These are phyloP conservation scores for Cordyceps farinosa DNA, from an alignment of 2,329 filamentous ascomycete genomes.

Conservation along the genomic window DNA sequence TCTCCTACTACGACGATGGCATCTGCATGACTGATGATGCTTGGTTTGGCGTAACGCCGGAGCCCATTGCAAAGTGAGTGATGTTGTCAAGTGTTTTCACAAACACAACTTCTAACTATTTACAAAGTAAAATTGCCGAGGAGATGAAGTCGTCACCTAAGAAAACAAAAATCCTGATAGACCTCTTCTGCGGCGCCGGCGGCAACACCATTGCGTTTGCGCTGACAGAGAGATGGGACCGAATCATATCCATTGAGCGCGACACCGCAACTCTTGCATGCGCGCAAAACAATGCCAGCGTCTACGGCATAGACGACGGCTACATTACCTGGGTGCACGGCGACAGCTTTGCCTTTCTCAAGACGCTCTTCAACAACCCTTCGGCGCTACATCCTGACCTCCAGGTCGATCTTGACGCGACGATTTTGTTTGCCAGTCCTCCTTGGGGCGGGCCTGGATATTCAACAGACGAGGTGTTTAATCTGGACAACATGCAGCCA, in stretches of 20 bases:
- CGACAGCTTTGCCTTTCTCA: constrained; percentile 76
- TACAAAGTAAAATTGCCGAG: constrained; percentile 64
- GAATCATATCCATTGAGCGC: constrained; percentile 84
- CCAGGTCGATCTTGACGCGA: constrained; percentile 38
- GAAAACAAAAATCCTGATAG: constrained; percentile 66
- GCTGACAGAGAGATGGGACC: constrained; percentile 70
- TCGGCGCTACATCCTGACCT: constrained; percentile 37
- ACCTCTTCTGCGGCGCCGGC: constrained; percentile 87
- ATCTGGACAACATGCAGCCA: constrained; percentile 81
- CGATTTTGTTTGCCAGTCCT: constrained; percentile 55
- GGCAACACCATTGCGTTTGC: constrained; percentile 97
- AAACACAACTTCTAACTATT: constrained; percentile 22
- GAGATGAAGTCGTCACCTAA: constrained; percentile 61
- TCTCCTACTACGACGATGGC: constrained; percentile 80
- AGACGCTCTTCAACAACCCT: constrained; percentile 37
- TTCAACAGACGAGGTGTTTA: constrained; percentile 65
- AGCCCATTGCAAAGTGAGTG: constrained; percentile 77
- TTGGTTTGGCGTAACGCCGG: constrained; percentile 96
- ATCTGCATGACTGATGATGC: constrained; percentile 88
- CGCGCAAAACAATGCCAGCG: constrained; percentile 83
- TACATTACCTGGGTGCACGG: constrained; percentile 81
- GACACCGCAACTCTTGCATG: constrained; percentile 78
- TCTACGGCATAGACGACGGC: constrained; percentile 72
- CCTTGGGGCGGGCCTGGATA: constrained; percentile 60
- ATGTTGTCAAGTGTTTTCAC: not conserved